These are phyloP conservation scores for Auriscalpium orientale DNA, from an alignment of 768 basidiomycete species.

Conservation along the genomic window DNA sequence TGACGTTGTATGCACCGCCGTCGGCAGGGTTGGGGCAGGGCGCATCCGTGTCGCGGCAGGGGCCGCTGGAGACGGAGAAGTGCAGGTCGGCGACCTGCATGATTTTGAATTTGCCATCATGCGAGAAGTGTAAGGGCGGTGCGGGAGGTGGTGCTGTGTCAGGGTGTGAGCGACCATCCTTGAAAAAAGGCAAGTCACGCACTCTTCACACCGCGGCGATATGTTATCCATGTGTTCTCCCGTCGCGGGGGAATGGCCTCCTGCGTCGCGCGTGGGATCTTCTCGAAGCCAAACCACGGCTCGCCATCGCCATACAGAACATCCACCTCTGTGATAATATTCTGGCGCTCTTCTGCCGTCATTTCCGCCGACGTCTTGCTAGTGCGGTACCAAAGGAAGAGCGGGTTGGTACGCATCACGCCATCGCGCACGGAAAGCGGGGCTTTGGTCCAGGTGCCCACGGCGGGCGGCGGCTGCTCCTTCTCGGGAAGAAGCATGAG, in stretches of 20 bases:
- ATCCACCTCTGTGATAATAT: conserved; percentile 88
- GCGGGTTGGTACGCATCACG: conserved; percentile 42
- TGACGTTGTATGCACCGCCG: conserved; percentile 67
- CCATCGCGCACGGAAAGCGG: conserved; percentile 58
- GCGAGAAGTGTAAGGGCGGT: conserved; percentile 75
- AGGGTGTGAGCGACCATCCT: not conserved
- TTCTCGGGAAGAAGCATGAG: conserved; percentile 54
- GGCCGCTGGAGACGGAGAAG: conserved; percentile 73
- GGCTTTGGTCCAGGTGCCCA: conserved; percentile 58
- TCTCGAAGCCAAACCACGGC: conserved; percentile 85
- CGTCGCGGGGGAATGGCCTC: conserved; percentile 29
- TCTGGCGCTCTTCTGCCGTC: conserved; percentile 43
- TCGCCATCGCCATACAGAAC: conserved; percentile 78
- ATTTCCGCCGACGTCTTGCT: conserved; percentile 60
- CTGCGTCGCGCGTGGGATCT: conserved; percentile 49
- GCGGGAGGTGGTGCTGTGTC: conserved; percentile 57
- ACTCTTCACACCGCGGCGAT: conserved; percentile 72
- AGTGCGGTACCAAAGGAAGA: conserved; percentile 74
- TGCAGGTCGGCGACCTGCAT: conserved; percentile 92
- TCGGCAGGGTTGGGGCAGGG: conserved; percentile 34
- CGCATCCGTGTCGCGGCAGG: conserved; percentile 59
- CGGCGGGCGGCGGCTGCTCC: conserved; percentile 38
- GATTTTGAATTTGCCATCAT: conserved; percentile 80
- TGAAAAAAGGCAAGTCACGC: conserved; percentile 18
- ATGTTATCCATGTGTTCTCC: conserved; percentile 57